Conservation (phyloP, 2,329 filamentous ascomycete species). For the Septoria petroselini region DNA sequence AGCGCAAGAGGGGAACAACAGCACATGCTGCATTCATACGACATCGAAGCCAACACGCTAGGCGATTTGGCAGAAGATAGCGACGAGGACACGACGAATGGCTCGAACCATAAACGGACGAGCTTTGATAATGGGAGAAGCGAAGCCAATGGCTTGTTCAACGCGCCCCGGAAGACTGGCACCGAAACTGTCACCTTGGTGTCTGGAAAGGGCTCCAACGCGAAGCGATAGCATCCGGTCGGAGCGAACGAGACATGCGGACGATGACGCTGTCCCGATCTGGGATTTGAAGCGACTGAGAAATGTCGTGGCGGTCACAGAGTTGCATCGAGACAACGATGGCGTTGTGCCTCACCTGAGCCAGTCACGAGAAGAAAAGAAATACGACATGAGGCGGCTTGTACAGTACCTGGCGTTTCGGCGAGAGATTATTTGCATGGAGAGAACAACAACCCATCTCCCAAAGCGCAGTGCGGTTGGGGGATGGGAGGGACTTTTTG, state of each 20-base stretch:
- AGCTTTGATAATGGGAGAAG: conserved; percentile 34
- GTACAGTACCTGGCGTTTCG: not conserved
- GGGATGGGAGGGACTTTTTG: not conserved
- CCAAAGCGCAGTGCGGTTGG: not conserved
- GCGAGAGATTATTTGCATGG: not conserved
- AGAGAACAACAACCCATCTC: too few species aligned
- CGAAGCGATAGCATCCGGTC: conserved; percentile 11
- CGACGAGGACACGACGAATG: conserved; percentile 55
- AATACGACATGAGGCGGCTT: too few species aligned
- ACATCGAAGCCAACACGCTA: conserved; percentile 71
- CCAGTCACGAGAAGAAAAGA: not conserved
- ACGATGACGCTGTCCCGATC: too few species aligned
- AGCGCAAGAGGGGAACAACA: conserved; percentile 16
- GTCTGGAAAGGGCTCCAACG: conserved; percentile 29
- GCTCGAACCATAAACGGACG: conserved; percentile 34
- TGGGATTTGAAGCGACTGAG: too few species aligned
- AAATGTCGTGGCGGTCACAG: too few species aligned
- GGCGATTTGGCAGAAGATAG: conserved; percentile 76
- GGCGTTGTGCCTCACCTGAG: not conserved
- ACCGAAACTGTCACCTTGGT: conserved; percentile 22
- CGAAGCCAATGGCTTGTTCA: conserved; percentile 15
- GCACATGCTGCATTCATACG: conserved; percentile 82
- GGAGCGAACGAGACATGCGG: not conserved
- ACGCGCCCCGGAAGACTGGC: conserved; percentile 14
- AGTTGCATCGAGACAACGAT: not conserved